These are phyloP conservation scores for Mrakiaceae sp. DNA, from an alignment of 1,284 basidiomycete species.

Conservation along the genomic window DNA sequence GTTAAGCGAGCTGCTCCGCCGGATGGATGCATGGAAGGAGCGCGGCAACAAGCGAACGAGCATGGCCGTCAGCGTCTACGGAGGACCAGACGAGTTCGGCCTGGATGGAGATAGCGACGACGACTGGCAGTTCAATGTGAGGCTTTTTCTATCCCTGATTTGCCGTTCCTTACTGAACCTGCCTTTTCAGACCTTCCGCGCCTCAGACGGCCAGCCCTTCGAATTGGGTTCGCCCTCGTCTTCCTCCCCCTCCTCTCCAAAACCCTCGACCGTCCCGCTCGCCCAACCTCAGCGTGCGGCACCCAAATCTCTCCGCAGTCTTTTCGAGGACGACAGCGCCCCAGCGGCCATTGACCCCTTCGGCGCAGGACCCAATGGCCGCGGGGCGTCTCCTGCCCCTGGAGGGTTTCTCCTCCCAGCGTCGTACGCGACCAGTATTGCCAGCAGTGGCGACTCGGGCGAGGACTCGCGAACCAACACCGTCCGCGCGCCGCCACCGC, in stretches of 20 bases:
- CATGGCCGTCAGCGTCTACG: conserved; percentile 44
- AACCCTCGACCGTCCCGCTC: conserved; percentile 1
- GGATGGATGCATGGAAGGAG: conserved; percentile 65
- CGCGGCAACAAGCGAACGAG: conserved; percentile 68
- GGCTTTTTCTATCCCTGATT: not conserved
- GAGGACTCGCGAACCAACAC: conserved; percentile 25
- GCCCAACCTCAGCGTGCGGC: conserved; percentile 19
- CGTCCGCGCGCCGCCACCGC: conserved; percentile 10
- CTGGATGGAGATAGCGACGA: conserved; percentile 22
- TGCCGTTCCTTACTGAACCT: not conserved
- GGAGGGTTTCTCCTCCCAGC: conserved; percentile 1
- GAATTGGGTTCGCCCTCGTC: not conserved
- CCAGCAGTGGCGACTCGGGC: conserved; percentile 11
- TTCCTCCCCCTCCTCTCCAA: not conserved
- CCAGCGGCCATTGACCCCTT: conserved; percentile 11
- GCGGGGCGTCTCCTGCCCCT: not conserved
- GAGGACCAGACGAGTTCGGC: conserved; percentile 26
- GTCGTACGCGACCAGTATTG: conserved; percentile 15
- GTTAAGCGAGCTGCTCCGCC: conserved; percentile 72
- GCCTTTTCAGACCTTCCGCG: conserved; percentile 2
- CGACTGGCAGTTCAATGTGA: conserved; percentile 34
- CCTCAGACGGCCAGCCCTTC: not conserved
- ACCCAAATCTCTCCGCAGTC: conserved; percentile 32
- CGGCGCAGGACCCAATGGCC: conserved; percentile 7
- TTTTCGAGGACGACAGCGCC: conserved; percentile 34